Base-by-base conservation (phyloP, 2,329 filamentous ascomycete genomes). In the Fusarium fracticaudum region DNA sequence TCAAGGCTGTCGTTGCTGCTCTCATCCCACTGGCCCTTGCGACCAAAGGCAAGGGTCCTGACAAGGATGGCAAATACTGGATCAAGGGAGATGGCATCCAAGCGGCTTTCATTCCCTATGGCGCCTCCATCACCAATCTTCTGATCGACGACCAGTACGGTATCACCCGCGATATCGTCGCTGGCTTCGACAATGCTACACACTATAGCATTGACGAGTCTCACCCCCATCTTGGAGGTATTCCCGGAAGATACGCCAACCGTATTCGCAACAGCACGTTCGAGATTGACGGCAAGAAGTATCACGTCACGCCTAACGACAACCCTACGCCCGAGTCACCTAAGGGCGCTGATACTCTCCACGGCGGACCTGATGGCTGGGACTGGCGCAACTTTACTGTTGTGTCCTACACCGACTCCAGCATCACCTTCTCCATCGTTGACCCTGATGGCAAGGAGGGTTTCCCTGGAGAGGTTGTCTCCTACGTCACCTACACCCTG, bases 331-430 rank as follows among this genome's bases (percentile, higher is more conserved):
- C 81, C 5, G 84, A 81, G 10, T 77, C 85, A 41, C 89, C 89
- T 1, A 76, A 86, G 1, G 90, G 90, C 12, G 82, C 88, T 22
- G 84, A 93, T 82, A 93, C 91, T 11, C 85, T 94, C 44, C 92
- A 94, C 80, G 92, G 92, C 58, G 92, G 91, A 13, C 86, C 89
- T 2, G 86, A 93, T 76, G 92, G 92, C 51, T 94, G 93, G 91
- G 93, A 95, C 80, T 94, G 88, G 84, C 88, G 92, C 73, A 94
- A 95, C 83, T 96, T 93, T 82, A 93, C 91, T 35, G 90, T 95
- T 29, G 89, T 91, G n/a, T 85, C 91, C 6, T 88, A 94, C 82
- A 91, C 89, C 17, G 82, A 85, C 53, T 86, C 86, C 80, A 92
- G 89, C 79, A 93, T 96, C 81, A 94, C 92, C 47, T 96, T 95